Conservation (phyloP, 2,329 filamentous ascomycete genomes). For the Cercospora sp. region DNA sequence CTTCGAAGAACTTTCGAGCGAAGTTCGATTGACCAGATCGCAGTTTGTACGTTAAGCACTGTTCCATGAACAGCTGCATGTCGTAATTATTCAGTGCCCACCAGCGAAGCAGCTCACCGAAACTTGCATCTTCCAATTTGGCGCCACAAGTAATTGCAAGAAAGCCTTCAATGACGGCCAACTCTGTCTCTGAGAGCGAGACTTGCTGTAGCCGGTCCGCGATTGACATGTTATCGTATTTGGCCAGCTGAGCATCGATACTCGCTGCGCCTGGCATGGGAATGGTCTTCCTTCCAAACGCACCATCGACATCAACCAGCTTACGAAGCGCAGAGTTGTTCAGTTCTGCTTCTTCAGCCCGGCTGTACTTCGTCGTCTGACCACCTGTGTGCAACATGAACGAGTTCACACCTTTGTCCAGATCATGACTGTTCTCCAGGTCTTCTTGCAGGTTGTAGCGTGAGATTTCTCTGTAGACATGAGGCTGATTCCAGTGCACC, state of each 20-base stretch:
- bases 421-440: background rate
- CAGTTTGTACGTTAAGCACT: background rate
- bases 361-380: background rate
- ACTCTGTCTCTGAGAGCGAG: background rate
- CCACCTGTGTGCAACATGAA: background rate
- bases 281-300: background rate
- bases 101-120: background rate
- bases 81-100: background rate
- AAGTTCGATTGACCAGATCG: background rate
- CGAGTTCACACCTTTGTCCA: background rate
- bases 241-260: background rate
- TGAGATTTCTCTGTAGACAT: background rate
- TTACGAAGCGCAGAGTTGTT: background rate
- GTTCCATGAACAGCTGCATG: background rate
- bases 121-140: background rate
- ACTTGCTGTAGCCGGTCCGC: background rate
- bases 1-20: background rate
- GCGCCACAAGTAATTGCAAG: background rate
- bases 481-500: background rate
- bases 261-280: background rate
- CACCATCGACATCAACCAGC: background rate
- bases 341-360: background rate
- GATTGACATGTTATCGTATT: background rate
- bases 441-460: background rate
- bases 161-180: background rate